Percentiles rank a stretch among this genome's conserved stretches.
Evolutionary conservation across 768 basidiomycete genomes (phyloP).

Genomic region (Solioccasus polychromus): DNA sequence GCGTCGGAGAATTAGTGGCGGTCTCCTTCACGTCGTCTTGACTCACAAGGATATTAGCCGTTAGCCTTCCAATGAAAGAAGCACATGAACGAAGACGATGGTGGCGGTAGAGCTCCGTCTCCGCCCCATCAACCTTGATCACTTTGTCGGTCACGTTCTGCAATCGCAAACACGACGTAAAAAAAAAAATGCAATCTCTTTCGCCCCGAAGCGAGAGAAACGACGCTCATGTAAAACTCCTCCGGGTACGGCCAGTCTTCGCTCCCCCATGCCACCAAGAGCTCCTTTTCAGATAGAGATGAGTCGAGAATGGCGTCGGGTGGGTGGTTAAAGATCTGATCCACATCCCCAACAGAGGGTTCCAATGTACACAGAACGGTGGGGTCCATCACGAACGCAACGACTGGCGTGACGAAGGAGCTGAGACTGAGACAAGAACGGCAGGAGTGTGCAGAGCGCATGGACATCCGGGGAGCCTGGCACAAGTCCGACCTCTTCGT

Average conservation of each 20-base stretch:
- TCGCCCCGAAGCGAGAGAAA: background rate
- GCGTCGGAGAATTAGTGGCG: no score
- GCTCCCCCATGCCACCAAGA: conserved; percentile 54
- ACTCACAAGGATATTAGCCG: conserved; percentile 72
- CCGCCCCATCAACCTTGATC: conserved; percentile 43
- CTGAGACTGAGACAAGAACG: conserved; percentile 63
- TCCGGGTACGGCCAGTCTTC: conserved; percentile 81
- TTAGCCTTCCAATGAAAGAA: conserved; percentile 82
- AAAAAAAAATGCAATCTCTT: background rate
- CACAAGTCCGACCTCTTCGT: conserved; percentile 80
- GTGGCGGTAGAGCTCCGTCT: conserved; percentile 64
- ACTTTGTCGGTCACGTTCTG: conserved; percentile 56
- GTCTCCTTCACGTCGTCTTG: background rate
- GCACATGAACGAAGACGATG: conserved; percentile 78
- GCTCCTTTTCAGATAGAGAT: conserved; percentile 35
- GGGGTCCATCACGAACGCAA: conserved; percentile 62
- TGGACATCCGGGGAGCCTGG: conserved; percentile 53
- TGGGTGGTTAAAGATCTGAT: conserved; percentile 76
- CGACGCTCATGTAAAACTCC: conserved; percentile 60
- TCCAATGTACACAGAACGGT: conserved; percentile 47
- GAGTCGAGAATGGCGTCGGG: conserved; percentile 72
- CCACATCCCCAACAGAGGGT: conserved; percentile 68
- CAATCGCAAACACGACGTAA: no score
- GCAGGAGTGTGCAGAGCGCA: conserved; percentile 58
- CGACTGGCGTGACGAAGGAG: conserved; percentile 77